A percentile compares a stretch with the other conserved stretches of the same genome.
Conservation (phyloP, 1,139 yeast species). For the Taphrina confusa region DNA sequence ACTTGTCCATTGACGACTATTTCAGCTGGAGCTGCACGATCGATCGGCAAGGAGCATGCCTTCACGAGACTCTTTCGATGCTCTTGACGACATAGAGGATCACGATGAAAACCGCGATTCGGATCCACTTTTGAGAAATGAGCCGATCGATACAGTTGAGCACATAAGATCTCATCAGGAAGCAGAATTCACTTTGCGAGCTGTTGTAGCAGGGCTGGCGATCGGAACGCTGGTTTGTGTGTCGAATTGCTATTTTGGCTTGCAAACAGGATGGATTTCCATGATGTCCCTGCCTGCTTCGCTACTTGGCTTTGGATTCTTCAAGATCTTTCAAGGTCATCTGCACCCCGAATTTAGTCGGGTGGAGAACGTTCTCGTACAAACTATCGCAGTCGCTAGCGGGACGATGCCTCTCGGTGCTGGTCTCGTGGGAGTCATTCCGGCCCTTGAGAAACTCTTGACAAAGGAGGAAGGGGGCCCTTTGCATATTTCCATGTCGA, state of each 20-base stretch:
- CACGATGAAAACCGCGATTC: background rate
- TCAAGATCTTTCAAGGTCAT: constrained; percentile 56
- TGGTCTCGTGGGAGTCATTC: constrained; percentile 94
- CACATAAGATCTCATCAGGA: background rate
- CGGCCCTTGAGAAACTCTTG: constrained; percentile 88
- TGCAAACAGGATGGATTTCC: constrained; percentile 96
- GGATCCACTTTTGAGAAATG: constrained; percentile 3
- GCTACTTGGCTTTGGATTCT: constrained; percentile 77
- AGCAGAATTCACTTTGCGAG: constrained; percentile 16
- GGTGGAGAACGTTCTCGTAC: constrained; percentile 89
- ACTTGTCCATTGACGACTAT: too few relatives aligned
- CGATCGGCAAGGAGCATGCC: background rate
- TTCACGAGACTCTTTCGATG: constrained; percentile 6
- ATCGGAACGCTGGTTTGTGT: constrained; percentile 58
- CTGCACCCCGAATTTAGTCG: constrained; percentile 64
- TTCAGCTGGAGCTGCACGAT: constrained; percentile 19
- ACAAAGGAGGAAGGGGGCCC: constrained; percentile 74
- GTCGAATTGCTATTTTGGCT: constrained; percentile 92
- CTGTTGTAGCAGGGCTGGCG: constrained; percentile 14
- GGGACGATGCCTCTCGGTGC: constrained; percentile 97
- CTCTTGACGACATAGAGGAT: constrained; percentile 1
- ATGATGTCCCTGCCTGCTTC: constrained; percentile 99
- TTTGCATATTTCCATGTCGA: constrained; percentile 48
- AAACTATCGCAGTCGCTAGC: constrained; percentile 81
- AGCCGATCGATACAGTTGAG: constrained; percentile 12